Evolutionary conservation across 768 basidiomycete genomes (phyloP).

Genomic region (Gyrodon lividus): DNA sequence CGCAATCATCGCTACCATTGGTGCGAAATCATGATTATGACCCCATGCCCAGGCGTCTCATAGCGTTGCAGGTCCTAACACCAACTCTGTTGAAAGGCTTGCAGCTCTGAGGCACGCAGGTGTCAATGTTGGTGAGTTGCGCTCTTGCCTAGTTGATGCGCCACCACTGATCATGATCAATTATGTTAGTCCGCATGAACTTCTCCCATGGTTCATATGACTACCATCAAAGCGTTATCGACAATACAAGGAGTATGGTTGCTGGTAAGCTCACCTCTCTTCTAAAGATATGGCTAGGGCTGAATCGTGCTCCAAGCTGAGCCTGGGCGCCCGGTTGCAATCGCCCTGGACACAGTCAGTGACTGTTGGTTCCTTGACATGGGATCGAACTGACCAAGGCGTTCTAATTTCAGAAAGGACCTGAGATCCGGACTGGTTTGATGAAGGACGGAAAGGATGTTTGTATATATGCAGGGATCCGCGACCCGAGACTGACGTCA

Average conservation of each 20-base stretch:
- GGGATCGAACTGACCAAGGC: background rate
- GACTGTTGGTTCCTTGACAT: conserved; percentile 1
- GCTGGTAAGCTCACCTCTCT: conserved; percentile 48
- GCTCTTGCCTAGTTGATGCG: background rate
- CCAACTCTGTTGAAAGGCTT: conserved; percentile 89
- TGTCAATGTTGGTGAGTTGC: conserved; percentile 89
- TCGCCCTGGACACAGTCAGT: conserved; percentile 93
- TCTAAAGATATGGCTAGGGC: background rate
- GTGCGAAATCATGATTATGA: conserved; percentile 40
- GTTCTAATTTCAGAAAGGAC: conserved; percentile 75
- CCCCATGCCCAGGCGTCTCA: conserved; percentile 5
- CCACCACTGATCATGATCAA: conserved; percentile 6
- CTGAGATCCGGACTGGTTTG: conserved; percentile 96
- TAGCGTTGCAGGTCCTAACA: conserved; percentile 75
- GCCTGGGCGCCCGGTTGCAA: conserved; percentile 89
- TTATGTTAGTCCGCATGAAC: conserved; percentile 91
- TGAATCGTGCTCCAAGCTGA: conserved; percentile 37
- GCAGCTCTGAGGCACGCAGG: conserved; percentile 82
- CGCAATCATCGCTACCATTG: conserved; percentile 97
- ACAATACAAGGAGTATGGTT: conserved; percentile 90
- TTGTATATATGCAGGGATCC: conserved; percentile 33
- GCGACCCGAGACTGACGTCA: conserved; percentile 3
- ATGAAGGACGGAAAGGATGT: conserved; percentile 88
- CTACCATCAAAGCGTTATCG: conserved; percentile 98
- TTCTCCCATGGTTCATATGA: conserved; percentile 99